phyloP scores from a whole-genome alignment of 1,284 basidiomycete species.

The Pascua sp. region DNA sequence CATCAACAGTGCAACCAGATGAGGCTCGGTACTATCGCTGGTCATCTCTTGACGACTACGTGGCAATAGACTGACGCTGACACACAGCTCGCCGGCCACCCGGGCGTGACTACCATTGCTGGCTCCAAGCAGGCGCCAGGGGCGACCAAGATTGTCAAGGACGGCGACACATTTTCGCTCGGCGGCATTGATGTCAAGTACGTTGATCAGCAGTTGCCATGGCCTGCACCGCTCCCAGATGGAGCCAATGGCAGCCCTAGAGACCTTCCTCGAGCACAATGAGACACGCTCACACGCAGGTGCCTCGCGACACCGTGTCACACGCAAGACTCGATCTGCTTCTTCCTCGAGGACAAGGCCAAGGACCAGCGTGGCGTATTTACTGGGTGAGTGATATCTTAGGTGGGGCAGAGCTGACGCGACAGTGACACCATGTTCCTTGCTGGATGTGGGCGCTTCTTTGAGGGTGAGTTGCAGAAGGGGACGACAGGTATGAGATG shows the following conservation, averaged over 20 bases:
- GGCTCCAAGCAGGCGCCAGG: constrained; percentile 71
- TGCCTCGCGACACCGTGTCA: constrained; percentile 91
- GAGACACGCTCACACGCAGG: constrained; percentile 48
- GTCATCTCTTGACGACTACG: no score
- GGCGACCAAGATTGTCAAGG: constrained; percentile 69
- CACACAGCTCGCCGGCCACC: constrained; percentile 46
- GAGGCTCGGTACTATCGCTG: no score
- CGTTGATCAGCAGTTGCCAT: constrained; percentile 1
- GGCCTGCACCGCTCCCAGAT: neutral
- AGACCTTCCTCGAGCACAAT: neutral
- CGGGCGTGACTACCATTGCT: constrained; percentile 72
- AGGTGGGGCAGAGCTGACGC: neutral
- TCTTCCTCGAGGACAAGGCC: constrained; percentile 65
- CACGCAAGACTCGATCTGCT: constrained; percentile 95
- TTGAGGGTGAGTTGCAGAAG: constrained; percentile 56
- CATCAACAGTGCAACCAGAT: no score
- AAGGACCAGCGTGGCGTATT: constrained; percentile 71
- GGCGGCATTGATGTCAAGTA: constrained; percentile 71
- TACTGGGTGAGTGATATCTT: constrained; percentile 64
- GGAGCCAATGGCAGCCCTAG: neutral
- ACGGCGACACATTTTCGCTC: constrained; percentile 70
- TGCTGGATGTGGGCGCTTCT: constrained; percentile 93
- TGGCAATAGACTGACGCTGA: constrained; percentile 4
- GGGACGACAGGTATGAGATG: no score
- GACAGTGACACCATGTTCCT: constrained; percentile 84